Conservation (phyloP, 768 basidiomycete species). For the Podaxis sp. region DNA sequence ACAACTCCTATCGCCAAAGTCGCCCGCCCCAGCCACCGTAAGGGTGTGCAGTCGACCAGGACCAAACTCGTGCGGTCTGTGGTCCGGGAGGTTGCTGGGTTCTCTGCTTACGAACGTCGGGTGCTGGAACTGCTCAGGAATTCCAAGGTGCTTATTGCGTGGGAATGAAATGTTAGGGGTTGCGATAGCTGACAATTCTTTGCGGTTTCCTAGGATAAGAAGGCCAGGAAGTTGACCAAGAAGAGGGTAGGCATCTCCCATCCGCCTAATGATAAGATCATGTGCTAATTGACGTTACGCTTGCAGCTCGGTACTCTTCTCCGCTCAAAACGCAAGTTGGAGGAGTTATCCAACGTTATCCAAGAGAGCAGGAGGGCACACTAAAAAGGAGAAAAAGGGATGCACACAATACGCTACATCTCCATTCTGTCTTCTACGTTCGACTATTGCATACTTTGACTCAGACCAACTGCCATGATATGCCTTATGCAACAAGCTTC, state of each 20-base stretch:
- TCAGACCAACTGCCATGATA: background rate
- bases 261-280: conserved; percentile 4
- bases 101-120: conserved; percentile 95
- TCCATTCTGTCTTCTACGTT: background rate
- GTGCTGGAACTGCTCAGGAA: conserved; percentile 98
- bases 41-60: conserved; percentile 87
- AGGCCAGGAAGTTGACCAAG: conserved; percentile 98
- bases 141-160: conserved; percentile 65
- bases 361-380: conserved; percentile 84
- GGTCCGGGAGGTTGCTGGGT: conserved; percentile 95
- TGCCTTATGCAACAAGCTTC: background rate
- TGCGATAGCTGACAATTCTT: background rate
- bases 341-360: conserved; percentile 91
- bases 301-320: conserved; percentile 91
- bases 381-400: conserved; percentile 22
- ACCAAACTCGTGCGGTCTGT: conserved; percentile 93
- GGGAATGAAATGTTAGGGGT: background rate
- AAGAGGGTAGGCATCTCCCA: conserved; percentile 76
- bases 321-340: conserved; percentile 98
- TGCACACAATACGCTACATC: background rate
- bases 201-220: conserved; percentile 76
- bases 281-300: conserved; percentile 3
- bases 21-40: conserved; percentile 83
- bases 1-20: conserved; percentile 80
- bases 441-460: background rate